phyloP scores from a whole-genome alignment of 2,329 filamentous ascomycete species.

The Fusarium sp. region DNA sequence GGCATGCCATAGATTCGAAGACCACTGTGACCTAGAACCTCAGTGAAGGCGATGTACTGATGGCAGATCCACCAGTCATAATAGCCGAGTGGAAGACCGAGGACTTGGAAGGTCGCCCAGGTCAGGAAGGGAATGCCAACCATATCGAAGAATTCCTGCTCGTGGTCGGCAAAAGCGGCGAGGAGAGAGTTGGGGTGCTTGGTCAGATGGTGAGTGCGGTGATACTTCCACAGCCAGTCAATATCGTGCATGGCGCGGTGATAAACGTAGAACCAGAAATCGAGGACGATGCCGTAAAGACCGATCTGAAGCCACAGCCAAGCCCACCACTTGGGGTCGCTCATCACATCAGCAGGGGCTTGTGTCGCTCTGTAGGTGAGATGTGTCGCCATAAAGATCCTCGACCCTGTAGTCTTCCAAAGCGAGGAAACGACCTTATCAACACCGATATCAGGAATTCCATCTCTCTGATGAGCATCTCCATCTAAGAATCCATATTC shows the following conservation, averaged over 20 bases:
- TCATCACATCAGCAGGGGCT: conserved; percentile 7
- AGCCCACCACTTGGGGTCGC: neutral
- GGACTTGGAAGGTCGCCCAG: conserved; percentile 6
- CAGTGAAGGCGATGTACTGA: conserved; percentile 30
- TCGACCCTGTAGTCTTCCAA: conserved; percentile 3
- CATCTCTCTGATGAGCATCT: conserved; percentile 20
- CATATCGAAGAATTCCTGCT: conserved; percentile 36
- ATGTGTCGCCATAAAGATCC: neutral
- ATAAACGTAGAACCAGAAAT: conserved; percentile 32
- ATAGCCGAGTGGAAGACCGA: conserved; percentile 19
- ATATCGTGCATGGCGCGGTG: conserved; percentile 34
- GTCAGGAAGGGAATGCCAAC: conserved; percentile 24
- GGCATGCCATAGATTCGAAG: conserved; percentile 22
- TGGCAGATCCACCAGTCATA: conserved; percentile 34
- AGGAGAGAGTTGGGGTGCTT: conserved; percentile 28
- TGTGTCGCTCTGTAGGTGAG: conserved; percentile 5
- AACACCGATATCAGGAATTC: conserved; percentile 19
- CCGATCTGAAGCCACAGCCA: conserved; percentile 25
- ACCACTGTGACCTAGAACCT: conserved; percentile 25
- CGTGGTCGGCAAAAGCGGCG: conserved; percentile 25
- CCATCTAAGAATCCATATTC: conserved; percentile 15
- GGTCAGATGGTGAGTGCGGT: conserved; percentile 28
- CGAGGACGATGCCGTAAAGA: conserved; percentile 24
- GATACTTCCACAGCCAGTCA: conserved; percentile 24
- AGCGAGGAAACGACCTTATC: conserved; percentile 18